phyloP scores from a whole-genome alignment of 768 basidiomycete species.

The Filobasidium floriforme region DNA sequence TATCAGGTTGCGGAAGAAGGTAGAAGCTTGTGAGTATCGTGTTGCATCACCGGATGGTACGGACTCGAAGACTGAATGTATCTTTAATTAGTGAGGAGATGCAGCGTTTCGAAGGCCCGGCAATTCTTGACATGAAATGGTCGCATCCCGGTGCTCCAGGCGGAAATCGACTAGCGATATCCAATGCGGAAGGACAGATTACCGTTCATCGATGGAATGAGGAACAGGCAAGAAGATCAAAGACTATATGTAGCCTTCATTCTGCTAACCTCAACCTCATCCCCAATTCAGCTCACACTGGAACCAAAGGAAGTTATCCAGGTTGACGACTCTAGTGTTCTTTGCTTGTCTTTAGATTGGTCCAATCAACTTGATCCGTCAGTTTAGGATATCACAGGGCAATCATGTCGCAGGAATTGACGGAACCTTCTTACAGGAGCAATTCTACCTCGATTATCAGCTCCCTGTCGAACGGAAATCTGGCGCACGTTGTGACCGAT shows the following conservation, averaged over 20 bases:
- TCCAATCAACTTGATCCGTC: slow-evolving; percentile 54
- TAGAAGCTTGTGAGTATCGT: slow-evolving; percentile 32
- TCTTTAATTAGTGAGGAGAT: slow-evolving; percentile 48
- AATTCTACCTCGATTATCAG: slow-evolving; percentile 52
- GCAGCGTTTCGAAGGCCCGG: slow-evolving; percentile 64
- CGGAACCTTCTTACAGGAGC: neutral
- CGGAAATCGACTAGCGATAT: slow-evolving; percentile 56
- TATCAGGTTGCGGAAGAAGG: slow-evolving; percentile 50
- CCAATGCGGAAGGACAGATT: slow-evolving; percentile 76
- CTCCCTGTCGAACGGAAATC: slow-evolving; percentile 71
- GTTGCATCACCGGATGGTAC: neutral
- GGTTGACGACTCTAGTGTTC: slow-evolving; percentile 51
- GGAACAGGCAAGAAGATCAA: slow-evolving; percentile 49
- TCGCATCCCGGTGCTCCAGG: slow-evolving; percentile 22
- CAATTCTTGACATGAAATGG: slow-evolving; percentile 94
- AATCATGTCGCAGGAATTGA: neutral
- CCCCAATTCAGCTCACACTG: slow-evolving; percentile 27
- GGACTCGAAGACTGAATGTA: neutral
- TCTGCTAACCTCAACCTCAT: neutral
- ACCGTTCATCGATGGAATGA: slow-evolving; percentile 56
- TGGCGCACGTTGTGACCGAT: slow-evolving; percentile 53
- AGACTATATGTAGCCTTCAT: neutral
- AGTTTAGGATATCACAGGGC: slow-evolving; percentile 9
- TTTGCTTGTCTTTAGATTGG: slow-evolving; percentile 93
- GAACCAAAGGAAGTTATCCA: slow-evolving; percentile 35